Evolutionary conservation across 2,329 filamentous ascomycete species (phyloP).

Genomic region (Fusarium tanahbumbuense): DNA sequence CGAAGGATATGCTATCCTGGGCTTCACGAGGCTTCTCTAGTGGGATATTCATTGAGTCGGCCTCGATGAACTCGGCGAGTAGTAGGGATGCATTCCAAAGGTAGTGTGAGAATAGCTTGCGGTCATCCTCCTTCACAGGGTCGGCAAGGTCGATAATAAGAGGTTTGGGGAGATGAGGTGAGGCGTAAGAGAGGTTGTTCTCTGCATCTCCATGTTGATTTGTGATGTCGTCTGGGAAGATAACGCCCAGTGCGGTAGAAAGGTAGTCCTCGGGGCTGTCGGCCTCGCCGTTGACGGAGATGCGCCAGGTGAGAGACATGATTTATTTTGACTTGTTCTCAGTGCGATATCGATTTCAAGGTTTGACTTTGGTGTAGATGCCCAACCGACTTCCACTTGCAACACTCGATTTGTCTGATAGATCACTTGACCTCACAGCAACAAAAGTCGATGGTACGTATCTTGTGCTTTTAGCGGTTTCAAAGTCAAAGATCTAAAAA

Average conservation of each 20-base stretch:
- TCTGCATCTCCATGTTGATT: conserved; percentile 74
- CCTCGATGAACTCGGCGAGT: conserved; percentile 67
- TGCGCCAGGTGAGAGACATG: conserved; percentile 59
- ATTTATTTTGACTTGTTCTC: neutral
- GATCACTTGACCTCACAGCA: conserved; percentile 16
- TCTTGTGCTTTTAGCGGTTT: neutral
- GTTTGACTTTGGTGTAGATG: conserved; percentile 4
- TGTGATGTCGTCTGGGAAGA: conserved; percentile 75
- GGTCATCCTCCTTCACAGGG: conserved; percentile 63
- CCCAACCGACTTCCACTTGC: neutral
- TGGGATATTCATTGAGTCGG: conserved; percentile 53
- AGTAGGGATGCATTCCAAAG: conserved; percentile 75
- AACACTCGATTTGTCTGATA: neutral
- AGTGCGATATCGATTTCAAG: neutral
- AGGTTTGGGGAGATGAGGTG: conserved; percentile 60
- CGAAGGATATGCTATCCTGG: conserved; percentile 49
- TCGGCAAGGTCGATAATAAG: conserved; percentile 60
- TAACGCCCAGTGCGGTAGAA: conserved; percentile 66
- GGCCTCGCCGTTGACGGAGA: conserved; percentile 44
- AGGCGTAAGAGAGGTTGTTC: conserved; percentile 69
- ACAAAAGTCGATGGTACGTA: no score
- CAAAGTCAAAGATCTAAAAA: neutral
- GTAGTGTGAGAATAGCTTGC: conserved; percentile 76
- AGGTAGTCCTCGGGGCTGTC: conserved; percentile 69
- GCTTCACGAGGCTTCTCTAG: conserved; percentile 31